phyloP scores from a whole-genome alignment of 768 basidiomycete genomes.

The Flagelloscypha sp. region DNA sequence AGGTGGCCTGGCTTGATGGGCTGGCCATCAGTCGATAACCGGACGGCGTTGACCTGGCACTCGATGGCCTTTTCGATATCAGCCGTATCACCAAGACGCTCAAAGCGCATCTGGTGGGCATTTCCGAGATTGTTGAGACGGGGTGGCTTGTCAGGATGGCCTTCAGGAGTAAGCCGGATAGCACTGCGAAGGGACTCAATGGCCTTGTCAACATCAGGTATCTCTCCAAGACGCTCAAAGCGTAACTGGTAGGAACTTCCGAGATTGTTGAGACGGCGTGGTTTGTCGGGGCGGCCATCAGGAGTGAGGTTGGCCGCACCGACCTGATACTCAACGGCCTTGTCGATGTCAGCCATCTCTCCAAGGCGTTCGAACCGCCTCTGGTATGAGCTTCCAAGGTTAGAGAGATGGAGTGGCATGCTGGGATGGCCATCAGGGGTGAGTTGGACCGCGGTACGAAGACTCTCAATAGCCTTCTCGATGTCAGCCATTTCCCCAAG shows the following conservation, averaged over 20 bases:
- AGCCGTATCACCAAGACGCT: conserved; percentile 12
- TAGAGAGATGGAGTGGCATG: conserved; percentile 3
- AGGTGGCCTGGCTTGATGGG: conserved; percentile 2
- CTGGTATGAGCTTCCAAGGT: conserved; percentile 3
- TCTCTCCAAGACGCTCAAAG: conserved; percentile 18
- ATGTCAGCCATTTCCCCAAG: conserved; percentile 18
- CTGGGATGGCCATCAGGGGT: conserved; percentile 6
- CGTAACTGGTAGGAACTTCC: conserved; percentile 9
- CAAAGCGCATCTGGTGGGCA: conserved; percentile 15
- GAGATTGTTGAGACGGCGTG: conserved; percentile 4
- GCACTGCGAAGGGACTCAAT: conserved; percentile 7
- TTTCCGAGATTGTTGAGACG: conserved; percentile 16
- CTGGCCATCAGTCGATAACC: conserved; percentile 10
- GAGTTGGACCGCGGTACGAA: conserved; percentile 8
- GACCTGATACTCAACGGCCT: conserved; percentile 13
- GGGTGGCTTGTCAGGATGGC: conserved; percentile 11
- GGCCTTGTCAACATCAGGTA: conserved; percentile 16
- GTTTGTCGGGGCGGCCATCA: conserved; percentile 6
- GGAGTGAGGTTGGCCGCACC: conserved; percentile 15
- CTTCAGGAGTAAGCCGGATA: conserved; percentile 9
- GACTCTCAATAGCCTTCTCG: conserved; percentile 15
- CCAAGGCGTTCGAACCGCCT: conserved; percentile 10
- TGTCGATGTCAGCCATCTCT: conserved; percentile 12
- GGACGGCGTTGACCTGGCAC: conserved; percentile 9
- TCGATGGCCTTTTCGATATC: conserved; percentile 19